A percentile compares a stretch with the other conserved stretches of the same genome.
Evolutionary conservation across 2,329 filamentous ascomycete genomes (phyloP).

Genomic region (Lachnellula arida): DNA sequence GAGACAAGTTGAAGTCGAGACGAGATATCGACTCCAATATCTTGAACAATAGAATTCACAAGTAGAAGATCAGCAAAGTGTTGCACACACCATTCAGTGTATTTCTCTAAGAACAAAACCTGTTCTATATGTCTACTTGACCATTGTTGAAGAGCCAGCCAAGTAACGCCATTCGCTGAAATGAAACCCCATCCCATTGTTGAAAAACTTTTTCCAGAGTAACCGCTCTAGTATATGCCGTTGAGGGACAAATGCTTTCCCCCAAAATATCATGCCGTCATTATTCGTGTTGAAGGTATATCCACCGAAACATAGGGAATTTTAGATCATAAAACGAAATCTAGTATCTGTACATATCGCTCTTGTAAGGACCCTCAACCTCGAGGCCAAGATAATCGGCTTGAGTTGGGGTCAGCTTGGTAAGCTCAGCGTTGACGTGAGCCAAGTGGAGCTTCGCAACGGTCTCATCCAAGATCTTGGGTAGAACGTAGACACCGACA

Average conservation of each 20-base stretch:
- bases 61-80: background rate
- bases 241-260: constrained; percentile 58
- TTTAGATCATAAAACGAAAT: constrained; percentile 15
- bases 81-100: background rate
- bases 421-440: constrained; percentile 93
- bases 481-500: constrained; percentile 90
- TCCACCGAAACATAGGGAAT: background rate
- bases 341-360: constrained; percentile 59
- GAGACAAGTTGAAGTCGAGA: background rate
- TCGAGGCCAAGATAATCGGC: constrained; percentile 90
- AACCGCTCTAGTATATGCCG: constrained; percentile 43
- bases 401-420: constrained; percentile 78
- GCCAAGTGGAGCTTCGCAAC: constrained; percentile 89
- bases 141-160: constrained; percentile 37
- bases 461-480: constrained; percentile 99
- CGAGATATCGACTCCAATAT: background rate
- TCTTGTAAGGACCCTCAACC: constrained; percentile 90
- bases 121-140: constrained; percentile 32
- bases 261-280: constrained; percentile 53
- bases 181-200: constrained; percentile 30
- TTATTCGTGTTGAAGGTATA: constrained; percentile 41
- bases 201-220: constrained; percentile 32
- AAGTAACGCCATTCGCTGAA: constrained; percentile 35
- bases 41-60: background rate
- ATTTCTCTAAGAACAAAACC: constrained; percentile 15